Evolutionary conservation across 2,329 filamentous ascomycete genomes (phyloP), one percentile per base, ranked within the genome.

Genomic region (Fusarium concolor): DNA sequence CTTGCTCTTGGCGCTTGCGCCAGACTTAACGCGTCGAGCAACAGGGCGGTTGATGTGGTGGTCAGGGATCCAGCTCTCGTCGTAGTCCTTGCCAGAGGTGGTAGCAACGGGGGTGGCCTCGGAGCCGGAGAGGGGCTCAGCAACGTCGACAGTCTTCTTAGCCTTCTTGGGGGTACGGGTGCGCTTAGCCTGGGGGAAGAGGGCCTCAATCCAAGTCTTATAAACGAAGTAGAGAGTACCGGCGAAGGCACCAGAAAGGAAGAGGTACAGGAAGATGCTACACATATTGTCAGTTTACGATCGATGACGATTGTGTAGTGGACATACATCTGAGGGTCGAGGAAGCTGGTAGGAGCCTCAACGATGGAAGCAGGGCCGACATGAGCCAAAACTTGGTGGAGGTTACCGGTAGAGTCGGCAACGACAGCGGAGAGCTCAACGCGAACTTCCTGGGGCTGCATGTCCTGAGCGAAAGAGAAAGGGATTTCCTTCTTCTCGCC

Each of bases 261-360:
- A 90, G 78, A 97, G 86, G 85, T 98, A 98, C 67, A 99, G 89
- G 89, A 99, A 99, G 83, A 98, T 93, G 78, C 96, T 98, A 56
- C 15, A 11, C 5, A 18, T 1, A 5, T 2, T 14, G 90, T 68
- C 54, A 65, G 66, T 33, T 43, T 41, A 15, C 20, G 31, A 10
- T 22, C 41, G 42, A 33, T 20, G 11, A 26, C 24, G 33, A 12
- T 5, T 14, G 4, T 7, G 28, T 2, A 9, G 50, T 28, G 11
- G 53, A 81, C 90, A 81, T 85, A 98, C 95, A 97, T 94, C 82
- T 97, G 94, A 65, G 94, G 95, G 78, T 98, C 95, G 68, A 97
- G 91, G 80, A 97, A 89, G 86, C 91, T 96, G 67, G 92, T 93
- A 56, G 95, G 93, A 4, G 94, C 89, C 81, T 98, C 95, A 50